phyloP scores from a whole-genome alignment of 495 filamentous ascomycete genomes.

The Darksidea phi region DNA sequence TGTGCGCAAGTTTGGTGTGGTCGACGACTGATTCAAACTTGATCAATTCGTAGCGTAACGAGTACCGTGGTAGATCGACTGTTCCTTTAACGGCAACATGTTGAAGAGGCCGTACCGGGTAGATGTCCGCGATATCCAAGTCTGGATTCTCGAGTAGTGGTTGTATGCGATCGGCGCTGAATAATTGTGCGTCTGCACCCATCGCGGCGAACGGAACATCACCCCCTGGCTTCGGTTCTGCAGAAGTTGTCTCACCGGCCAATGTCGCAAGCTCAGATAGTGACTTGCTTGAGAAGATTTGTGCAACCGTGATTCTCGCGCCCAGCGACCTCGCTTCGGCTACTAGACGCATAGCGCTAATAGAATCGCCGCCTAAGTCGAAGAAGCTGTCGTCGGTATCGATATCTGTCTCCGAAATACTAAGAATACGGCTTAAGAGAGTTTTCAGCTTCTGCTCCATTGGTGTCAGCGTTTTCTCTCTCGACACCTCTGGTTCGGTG shows the following conservation, averaged over 20 bases:
- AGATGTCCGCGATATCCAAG: conserved; percentile 52
- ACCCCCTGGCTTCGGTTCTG: background rate
- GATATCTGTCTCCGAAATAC: conserved; percentile 33
- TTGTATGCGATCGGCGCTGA: conserved; percentile 7
- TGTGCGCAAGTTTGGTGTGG: conserved; percentile 36
- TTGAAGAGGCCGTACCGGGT: conserved; percentile 64
- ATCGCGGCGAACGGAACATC: conserved; percentile 18
- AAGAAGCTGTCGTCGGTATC: conserved; percentile 53
- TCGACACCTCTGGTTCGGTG: background rate
- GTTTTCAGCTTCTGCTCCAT: conserved; percentile 6
- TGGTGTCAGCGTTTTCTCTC: background rate
- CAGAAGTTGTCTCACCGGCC: conserved; percentile 1
- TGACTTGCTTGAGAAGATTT: conserved; percentile 24
- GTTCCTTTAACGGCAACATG: conserved; percentile 62
- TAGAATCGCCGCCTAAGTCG: conserved; percentile 55
- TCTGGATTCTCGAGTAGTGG: conserved; percentile 11
- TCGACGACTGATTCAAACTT: conserved; percentile 43
- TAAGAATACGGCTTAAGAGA: conserved; percentile 16
- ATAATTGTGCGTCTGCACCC: conserved; percentile 2
- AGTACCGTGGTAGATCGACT: conserved; percentile 50
- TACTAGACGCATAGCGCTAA: conserved; percentile 57
- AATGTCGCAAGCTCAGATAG: conserved; percentile 21
- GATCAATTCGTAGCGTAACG: conserved; percentile 50
- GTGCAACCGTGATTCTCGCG: conserved; percentile 19
- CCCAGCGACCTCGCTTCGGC: conserved; percentile 20